Evolutionary conservation across 352 stramenopile genomes (phyloP).

Genomic region (Phytophthora crassamura): DNA sequence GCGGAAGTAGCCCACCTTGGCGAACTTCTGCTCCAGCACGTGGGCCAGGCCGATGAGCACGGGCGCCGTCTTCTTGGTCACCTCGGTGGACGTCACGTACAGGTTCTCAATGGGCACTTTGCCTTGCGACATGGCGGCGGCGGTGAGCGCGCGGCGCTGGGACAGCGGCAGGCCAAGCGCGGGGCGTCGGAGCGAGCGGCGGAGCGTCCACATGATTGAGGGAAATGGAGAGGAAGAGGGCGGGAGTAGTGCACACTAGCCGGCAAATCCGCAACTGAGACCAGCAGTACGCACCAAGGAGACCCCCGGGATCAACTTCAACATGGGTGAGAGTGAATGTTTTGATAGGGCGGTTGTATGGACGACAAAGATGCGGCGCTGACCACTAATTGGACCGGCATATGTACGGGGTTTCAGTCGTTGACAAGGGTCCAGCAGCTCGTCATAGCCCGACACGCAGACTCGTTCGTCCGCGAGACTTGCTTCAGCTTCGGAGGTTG

Average conservation of each 20-base stretch:
- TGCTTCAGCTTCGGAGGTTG: constrained; percentile 15
- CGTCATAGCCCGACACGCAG: constrained; percentile 26
- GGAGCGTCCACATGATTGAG: constrained; percentile 33
- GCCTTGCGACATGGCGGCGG: constrained; percentile 44
- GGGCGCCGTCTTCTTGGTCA: constrained; percentile 67
- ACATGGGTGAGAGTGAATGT: constrained; percentile 20
- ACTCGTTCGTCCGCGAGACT: not conserved
- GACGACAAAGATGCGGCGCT: constrained; percentile 18
- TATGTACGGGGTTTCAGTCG: constrained; percentile 15
- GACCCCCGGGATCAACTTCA: constrained; percentile 12
- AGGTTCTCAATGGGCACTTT: constrained; percentile 64
- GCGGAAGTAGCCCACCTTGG: constrained; percentile 81
- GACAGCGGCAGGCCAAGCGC: constrained; percentile 17
- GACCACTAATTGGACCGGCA: not conserved
- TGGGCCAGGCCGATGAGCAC: constrained; percentile 73
- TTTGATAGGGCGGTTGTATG: constrained; percentile 24
- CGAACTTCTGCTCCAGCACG: constrained; percentile 79
- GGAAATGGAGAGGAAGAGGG: not conserved
- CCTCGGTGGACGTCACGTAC: constrained; percentile 76
- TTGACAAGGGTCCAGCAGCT: constrained; percentile 8
- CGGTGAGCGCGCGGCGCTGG: constrained; percentile 35
- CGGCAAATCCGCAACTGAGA: constrained; percentile 31
- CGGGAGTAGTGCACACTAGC: constrained; percentile 11
- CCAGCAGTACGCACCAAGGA: not conserved
- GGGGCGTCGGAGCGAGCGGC: constrained; percentile 33